These are phyloP conservation scores for Paxillus involutus DNA, from an alignment of 768 basidiomycete species.

Conservation along the genomic window DNA sequence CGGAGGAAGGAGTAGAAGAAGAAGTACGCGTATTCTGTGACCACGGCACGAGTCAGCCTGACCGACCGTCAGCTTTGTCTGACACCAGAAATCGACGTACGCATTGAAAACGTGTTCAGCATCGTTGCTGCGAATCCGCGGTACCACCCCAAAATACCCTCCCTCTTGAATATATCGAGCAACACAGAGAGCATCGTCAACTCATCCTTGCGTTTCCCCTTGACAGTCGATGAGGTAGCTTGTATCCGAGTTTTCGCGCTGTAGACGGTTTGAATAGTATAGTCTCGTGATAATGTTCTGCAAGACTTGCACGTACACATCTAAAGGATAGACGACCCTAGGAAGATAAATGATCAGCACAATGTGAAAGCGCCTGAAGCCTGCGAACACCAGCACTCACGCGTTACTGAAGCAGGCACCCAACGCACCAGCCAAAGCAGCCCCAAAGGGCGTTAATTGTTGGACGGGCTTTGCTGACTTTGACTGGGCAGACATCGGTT, in stretches of 20 bases:
- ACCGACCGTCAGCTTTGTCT: neutral
- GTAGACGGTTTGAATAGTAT: conserved; percentile 6
- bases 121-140: conserved; percentile 94
- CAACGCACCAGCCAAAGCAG: conserved; percentile 89
- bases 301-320: conserved; percentile 62
- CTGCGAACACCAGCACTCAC: conserved; percentile 46
- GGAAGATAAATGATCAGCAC: conserved; percentile 5
- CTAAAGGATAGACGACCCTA: conserved; percentile 92
- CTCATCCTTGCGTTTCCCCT: conserved; percentile 49
- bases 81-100: conserved; percentile 38
- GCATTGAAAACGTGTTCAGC: conserved; percentile 98
- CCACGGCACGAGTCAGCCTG: neutral
- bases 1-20: conserved; percentile 97
- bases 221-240: conserved; percentile 59
- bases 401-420: conserved; percentile 93
- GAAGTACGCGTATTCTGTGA: conserved; percentile 95
- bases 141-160: conserved; percentile 84
- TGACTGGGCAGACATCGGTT: conserved; percentile 38
- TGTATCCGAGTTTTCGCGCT: conserved; percentile 97
- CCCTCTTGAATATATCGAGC: conserved; percentile 68
- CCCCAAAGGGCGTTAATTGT: conserved; percentile 79
- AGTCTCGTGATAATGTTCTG: neutral
- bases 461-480: conserved; percentile 57
- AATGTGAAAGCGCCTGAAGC: conserved; percentile 3
- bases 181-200: conserved; percentile 65